Evolutionary conservation across 306 rosid species (phyloP).

Genomic region (Vachellia pachyceras): DNA sequence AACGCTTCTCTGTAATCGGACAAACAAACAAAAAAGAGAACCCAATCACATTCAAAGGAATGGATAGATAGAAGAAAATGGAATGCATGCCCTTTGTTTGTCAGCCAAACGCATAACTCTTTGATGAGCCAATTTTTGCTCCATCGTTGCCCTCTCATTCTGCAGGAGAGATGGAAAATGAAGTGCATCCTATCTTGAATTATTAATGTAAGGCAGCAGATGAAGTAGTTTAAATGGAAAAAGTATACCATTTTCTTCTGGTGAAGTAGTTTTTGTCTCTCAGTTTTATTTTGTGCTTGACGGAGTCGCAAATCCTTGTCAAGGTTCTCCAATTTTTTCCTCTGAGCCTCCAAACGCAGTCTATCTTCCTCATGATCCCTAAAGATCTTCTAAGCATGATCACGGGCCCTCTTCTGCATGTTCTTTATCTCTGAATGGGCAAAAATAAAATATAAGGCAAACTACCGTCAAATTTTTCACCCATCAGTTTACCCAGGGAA

Average conservation of each 20-base stretch:
- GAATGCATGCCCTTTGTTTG: slow-evolving; percentile 57
- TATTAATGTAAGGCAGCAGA: background rate
- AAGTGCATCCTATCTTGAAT: slow-evolving; percentile 4
- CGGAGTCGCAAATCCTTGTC: slow-evolving; percentile 62
- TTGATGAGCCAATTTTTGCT: slow-evolving; percentile 72
- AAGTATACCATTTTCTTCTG: slow-evolving; percentile 63
- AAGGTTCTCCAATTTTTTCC: slow-evolving; percentile 46
- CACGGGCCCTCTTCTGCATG: slow-evolving; percentile 47
- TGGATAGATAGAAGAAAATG: background rate
- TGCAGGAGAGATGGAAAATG: slow-evolving; percentile 26
- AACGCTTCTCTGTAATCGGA: background rate
- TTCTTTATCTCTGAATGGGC: slow-evolving; percentile 51
- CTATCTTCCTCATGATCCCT: slow-evolving; percentile 53
- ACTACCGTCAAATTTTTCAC: slow-evolving; percentile 40
- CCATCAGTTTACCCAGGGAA: slow-evolving; percentile 48
- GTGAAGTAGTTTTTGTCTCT: slow-evolving; percentile 53
- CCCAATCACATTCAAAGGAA: slow-evolving; percentile 1
- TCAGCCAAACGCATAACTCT: slow-evolving; percentile 61
- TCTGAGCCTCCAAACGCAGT: slow-evolving; percentile 51
- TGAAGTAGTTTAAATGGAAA: background rate
- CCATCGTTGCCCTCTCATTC: slow-evolving; percentile 73
- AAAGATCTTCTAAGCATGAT: slow-evolving; percentile 41
- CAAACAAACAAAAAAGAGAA: background rate
- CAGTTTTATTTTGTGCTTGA: slow-evolving; percentile 52
- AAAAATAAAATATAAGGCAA: slow-evolving; percentile 29